Evolutionary conservation across 192 early-diverging fungal genomes (phyloP), one percentile per base, ranked within the genome.

Genomic region (Rhizophagus sp.): DNA sequence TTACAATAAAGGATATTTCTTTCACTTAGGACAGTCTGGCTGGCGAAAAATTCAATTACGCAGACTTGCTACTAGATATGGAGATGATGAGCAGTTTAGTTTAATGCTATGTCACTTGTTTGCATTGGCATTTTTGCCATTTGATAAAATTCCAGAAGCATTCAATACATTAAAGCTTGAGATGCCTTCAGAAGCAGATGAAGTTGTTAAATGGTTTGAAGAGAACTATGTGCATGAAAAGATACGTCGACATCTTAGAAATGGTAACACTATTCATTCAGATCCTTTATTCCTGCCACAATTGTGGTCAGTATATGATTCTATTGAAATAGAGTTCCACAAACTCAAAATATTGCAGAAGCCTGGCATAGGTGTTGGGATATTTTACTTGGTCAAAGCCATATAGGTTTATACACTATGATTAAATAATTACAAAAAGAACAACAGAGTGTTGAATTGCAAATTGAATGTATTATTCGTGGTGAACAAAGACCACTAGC

Each of bases 181-280:
- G 30, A 74, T 52, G 8, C 25, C 49, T 44, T 1, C 27, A 30
- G 73, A 44, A 30, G 52, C 52, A 52, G 0, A n/a, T 24, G 44
- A 57, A 49, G 30, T 74, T 19, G 25, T 50, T 22, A 47, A 75
- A 34, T 75, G 50, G 2, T 30, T 75, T 24, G 73, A 25, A 75
- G 73, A 75, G 4, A 75, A 11, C 11, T 75, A 25, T 50, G 25
- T 12, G 1, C 0, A 12, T 47, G 44, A 1, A 47, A 47, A 3
- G 1, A 47, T 47, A 12, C 10, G 10, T 22, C 0, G 2, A 4
- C 2, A 25, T 25, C 5, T 50, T 22, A 0, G 9, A 27, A 57
- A 74, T 74, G 4, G 47, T 0, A 74, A 10, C 25, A 44, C 4
- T 17, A 49, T 8, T 25, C 19, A 2, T 57, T 25, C 5, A 33